Evolutionary conservation across 2,329 filamentous ascomycete genomes (phyloP), one percentile per base, ranked within the genome.

Genomic region (Xylariaceae sp.): DNA sequence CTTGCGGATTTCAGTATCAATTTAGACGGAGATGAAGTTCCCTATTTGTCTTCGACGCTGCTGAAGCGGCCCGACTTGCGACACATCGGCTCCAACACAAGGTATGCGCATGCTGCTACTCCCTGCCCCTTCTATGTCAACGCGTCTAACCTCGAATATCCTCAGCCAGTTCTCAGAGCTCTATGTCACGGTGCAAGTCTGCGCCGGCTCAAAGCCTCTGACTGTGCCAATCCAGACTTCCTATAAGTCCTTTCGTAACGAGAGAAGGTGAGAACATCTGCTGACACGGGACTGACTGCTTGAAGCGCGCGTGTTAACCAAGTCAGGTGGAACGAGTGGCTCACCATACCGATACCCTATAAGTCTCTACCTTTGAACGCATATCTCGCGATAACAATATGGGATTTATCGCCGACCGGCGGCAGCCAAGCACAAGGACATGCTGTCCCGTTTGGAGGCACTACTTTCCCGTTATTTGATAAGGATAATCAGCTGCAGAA

Each of bases 161-260:
- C 61, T 57, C 64, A 92, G 89, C 73, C 79, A 88, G 0, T 79
- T 88, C 71, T 97, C 92, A 30, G 94, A 99, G 73, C 86, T 99
- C 52, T 97, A 93, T 71, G 87, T 96, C 53, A 97, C 92, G 0
- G 89, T 88, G 7, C 94, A 97, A 74, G 83, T 97, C 69, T 99
- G 93, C 88, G 90, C 92, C 10, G 92, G 95, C 69, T 97, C 92
- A 34, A 99, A 99, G 73, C 92, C 93, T 42, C 78, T 99, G 66
- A 95, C 92, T 0, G 90, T 97, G 1, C 89, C 92, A 0, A 83
- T 95, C 9, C 93, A 97, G 73, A 99, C 94, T 2, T 84, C 91
- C 23, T 97, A 97, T 76, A 96, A 92, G 71, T 78, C 90, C 6
- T 97, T 99, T 72, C 91, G 92, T 71, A 83, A 82, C 42, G 85